Conservation (phyloP, 176 grass and related monocot species). For the Musa beccarii region DNA sequence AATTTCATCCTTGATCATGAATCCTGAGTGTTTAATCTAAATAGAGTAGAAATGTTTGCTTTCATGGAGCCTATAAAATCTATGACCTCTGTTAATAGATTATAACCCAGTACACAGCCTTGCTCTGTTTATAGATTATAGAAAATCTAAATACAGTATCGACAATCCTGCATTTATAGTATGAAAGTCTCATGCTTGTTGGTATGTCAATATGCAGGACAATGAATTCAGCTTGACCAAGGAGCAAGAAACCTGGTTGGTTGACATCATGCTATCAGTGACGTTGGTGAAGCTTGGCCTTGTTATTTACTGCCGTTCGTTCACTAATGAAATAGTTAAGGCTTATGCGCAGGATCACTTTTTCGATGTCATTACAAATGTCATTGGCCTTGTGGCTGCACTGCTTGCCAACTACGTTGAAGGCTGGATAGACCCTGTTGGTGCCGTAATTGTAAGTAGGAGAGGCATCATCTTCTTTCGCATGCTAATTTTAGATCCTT, state of each 20-base stretch:
- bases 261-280: constrained; percentile 80
- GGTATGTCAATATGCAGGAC: constrained; percentile 26
- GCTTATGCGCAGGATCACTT: constrained; percentile 85
- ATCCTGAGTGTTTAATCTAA: too few relatives aligned
- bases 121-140: too few relatives aligned
- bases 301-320: constrained; percentile 68
- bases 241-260: constrained; percentile 64
- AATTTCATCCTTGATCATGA: neutral
- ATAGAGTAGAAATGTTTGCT: neutral
- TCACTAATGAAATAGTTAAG: constrained; percentile 55
- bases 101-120: too few relatives aligned
- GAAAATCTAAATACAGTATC: neutral
- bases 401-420: constrained; percentile 68
- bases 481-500: too few relatives aligned
- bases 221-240: constrained; percentile 66
- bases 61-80: neutral
- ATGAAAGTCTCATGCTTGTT: neutral
- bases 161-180: neutral
- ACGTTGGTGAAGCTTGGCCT: constrained; percentile 71
- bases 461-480: neutral
- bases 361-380: constrained; percentile 86
- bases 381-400: constrained; percentile 72
- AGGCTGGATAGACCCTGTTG: constrained; percentile 79
- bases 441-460: constrained; percentile 80
- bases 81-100: neutral